A percentile compares a stretch with the other conserved stretches of the same genome.
These are phyloP conservation scores for Aspergillus incahuasiensis DNA, from an alignment of 495 filamentous ascomycete species.

Conservation along the genomic window DNA sequence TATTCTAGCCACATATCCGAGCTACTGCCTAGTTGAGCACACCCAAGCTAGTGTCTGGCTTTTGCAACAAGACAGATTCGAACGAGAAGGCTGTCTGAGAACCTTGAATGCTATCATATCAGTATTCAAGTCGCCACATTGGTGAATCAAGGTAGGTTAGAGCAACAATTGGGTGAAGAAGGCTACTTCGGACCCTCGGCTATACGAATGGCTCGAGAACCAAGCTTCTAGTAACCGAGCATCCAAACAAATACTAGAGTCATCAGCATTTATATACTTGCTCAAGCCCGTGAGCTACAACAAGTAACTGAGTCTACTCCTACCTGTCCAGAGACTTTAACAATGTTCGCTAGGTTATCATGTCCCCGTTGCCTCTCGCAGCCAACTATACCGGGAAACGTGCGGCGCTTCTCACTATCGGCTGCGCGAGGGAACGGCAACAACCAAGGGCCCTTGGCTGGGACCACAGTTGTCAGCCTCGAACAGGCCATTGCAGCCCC, in stretches of 20 bases:
- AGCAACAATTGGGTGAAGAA: too few relatives aligned
- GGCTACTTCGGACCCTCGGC: background rate
- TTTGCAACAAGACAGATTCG: too few relatives aligned
- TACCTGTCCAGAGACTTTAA: background rate
- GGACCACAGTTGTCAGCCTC: slow-evolving; percentile 46
- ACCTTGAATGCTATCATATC: too few relatives aligned
- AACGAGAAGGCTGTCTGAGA: too few relatives aligned
- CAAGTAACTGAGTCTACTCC: background rate
- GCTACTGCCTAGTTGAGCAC: too few relatives aligned
- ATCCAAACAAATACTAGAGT: background rate
- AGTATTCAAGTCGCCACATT: too few relatives aligned
- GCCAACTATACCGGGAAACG: background rate
- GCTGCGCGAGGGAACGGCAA: background rate
- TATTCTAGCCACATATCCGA: too few relatives aligned
- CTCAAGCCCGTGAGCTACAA: background rate
- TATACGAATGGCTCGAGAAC: background rate
- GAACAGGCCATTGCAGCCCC: slow-evolving; percentile 52
- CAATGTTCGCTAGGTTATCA: background rate
- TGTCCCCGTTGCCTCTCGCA: background rate
- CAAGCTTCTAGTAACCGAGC: background rate
- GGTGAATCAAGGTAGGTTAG: background rate
- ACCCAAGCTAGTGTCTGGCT: too few relatives aligned
- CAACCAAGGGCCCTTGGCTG: slow-evolving; percentile 31
- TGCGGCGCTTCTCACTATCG: background rate
- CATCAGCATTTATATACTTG: background rate